Evolutionary conservation across 139 green algal genomes (phyloP).

Genomic region (Chlamydomonas schloesseri): DNA sequence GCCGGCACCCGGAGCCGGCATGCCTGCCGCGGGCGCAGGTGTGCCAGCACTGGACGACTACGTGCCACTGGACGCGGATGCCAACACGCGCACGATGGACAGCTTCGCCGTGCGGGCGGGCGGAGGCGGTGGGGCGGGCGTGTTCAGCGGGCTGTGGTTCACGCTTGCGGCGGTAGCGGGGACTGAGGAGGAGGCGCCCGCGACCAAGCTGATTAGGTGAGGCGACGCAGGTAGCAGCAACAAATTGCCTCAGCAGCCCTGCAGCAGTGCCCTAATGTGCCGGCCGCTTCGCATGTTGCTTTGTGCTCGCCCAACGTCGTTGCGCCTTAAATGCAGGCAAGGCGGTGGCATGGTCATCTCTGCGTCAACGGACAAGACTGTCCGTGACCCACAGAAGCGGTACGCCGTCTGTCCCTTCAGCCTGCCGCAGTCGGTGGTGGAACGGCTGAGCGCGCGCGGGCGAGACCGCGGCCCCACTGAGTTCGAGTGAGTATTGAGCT

Average conservation of each 20-base stretch:
- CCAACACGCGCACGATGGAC: background rate
- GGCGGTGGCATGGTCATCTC: constrained; percentile 32
- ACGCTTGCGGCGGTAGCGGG: constrained; percentile 19
- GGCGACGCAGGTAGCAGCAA: background rate
- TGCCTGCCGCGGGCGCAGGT: background rate
- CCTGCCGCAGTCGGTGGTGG: background rate
- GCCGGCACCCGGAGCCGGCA: background rate
- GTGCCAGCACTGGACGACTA: constrained; percentile 15
- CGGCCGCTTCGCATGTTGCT: too few relatives aligned
- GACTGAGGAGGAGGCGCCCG: background rate
- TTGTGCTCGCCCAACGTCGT: background rate
- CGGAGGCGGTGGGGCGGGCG: background rate
- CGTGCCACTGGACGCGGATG: constrained; percentile 7
- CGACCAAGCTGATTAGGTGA: constrained; percentile 25
- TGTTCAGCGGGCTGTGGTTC: constrained; percentile 39
- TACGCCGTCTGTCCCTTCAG: constrained; percentile 35
- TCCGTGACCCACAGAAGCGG: background rate
- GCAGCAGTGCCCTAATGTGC: too few relatives aligned
- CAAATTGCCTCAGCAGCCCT: too few relatives aligned
- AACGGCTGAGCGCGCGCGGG: background rate
- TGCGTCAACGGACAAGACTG: background rate
- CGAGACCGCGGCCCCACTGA: constrained; percentile 3
- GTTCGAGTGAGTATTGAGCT: constrained; percentile 12
- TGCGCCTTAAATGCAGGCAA: constrained; percentile 3
- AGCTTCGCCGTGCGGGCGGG: background rate